Evolutionary conservation across 768 basidiomycete genomes (phyloP), one percentile per base, ranked within the genome.

Genomic region (Agaricus subrufescens): DNA sequence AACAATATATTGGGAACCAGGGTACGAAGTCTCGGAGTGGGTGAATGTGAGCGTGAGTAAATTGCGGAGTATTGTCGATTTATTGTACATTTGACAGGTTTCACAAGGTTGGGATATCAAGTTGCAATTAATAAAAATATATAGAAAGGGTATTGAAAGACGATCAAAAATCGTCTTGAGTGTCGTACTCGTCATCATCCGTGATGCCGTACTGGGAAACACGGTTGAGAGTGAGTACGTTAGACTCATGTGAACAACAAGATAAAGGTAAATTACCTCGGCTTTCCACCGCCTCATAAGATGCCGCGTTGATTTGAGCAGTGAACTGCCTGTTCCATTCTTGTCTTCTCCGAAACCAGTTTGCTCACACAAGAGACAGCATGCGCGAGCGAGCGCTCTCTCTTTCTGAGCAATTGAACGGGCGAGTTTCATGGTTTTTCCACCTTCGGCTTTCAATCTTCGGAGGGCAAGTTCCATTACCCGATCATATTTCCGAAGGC

Each of bases 291-390:
- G 60, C 47, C 63, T 65, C 75, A 79, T 73, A 9, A 68, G 64
- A 0, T 65, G 65, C 52, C 75, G 67, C 12, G 75, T 72, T 39
- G 71, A 63, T 37, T 67, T 64, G 59, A 79, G 64, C 7, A 79
- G 63, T 2, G 67, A 66, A 57, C 73, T 72, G 5, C 72, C 74
- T 63, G 73, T 72, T 40, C 73, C 75, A 44, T 71, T 69, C 10
- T 75, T 74, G 2, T 71, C 69, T 2, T 71, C 68, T 0, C 77
- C 76, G 62, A 67, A 78, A 0, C 76, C 76, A 0, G 76, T 77
- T 60, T 79, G 77, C 60, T 79, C 77, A 46, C 71, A 74, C 14
- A 79, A 65, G 57, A 77, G 63, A 56, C 77, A 79, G 51, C 74
- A 76, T 1, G 70, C 71, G 47, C 70, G 68, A 1, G 72, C 71